These are phyloP conservation scores for Epicoccum sorghinum DNA, from an alignment of 2,329 filamentous ascomycete genomes.

Conservation along the genomic window DNA sequence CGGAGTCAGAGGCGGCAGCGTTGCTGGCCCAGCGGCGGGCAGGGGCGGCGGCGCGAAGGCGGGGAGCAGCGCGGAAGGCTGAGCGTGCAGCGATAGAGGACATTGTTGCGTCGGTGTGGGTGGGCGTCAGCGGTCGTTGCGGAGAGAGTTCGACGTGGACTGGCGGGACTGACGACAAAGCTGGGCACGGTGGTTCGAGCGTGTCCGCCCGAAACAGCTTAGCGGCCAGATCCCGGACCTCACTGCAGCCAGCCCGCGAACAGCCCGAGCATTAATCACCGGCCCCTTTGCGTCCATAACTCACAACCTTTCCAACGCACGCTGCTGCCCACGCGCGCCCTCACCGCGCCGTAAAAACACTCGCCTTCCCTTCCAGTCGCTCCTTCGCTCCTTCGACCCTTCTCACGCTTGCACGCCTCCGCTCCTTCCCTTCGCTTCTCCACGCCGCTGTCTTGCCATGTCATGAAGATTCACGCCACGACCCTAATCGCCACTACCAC, in stretches of 20 bases:
- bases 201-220: constrained; percentile 2
- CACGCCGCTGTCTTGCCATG: constrained; percentile 24
- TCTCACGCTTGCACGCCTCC: neutral
- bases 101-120: constrained; percentile 43
- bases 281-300: constrained; percentile 13
- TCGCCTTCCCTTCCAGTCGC: constrained; percentile 28
- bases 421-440: constrained; percentile 10
- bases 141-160: constrained; percentile 17
- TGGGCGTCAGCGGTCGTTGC: constrained; percentile 23
- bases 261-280: constrained; percentile 9
- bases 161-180: constrained; percentile 20
- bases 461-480: constrained; percentile 43
- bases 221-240: constrained; percentile 2
- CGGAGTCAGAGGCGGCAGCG: constrained; percentile 25
- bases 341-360: constrained; percentile 9
- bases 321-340: constrained; percentile 11
- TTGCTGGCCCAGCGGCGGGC: constrained; percentile 47
- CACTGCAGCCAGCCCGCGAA: constrained; percentile 2
- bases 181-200: constrained; percentile 21
- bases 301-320: constrained; percentile 9
- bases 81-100: constrained; percentile 53
- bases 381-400: constrained; percentile 8
- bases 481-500: constrained; percentile 33
- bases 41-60: constrained; percentile 48
- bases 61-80: constrained; percentile 54